Percentiles rank a stretch among this genome's conserved stretches.
Evolutionary conservation across 1,284 basidiomycete species (phyloP).

Genomic region (Ganoderma sinense): DNA sequence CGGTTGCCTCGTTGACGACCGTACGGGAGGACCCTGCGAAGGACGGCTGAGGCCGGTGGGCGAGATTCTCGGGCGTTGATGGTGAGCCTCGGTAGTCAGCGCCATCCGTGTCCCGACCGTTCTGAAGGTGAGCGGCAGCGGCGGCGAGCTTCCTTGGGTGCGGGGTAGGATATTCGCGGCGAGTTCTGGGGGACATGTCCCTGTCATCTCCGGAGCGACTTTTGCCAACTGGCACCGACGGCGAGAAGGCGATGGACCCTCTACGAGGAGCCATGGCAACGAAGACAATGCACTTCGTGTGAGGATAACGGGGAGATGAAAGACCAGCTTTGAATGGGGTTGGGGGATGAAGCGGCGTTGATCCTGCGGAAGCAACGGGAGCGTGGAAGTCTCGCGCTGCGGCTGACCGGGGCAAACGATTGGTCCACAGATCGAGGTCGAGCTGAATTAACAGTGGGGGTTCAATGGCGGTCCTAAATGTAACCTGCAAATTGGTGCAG

Average conservation of each 20-base stretch:
- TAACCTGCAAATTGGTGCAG: neutral
- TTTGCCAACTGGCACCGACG: neutral
- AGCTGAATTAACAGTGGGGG: neutral
- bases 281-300: neutral
- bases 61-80: neutral
- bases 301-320: neutral
- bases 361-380: neutral
- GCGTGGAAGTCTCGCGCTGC: neutral
- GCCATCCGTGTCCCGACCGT: constrained; percentile 1
- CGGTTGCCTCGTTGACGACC: neutral
- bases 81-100: neutral
- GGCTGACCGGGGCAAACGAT: neutral
- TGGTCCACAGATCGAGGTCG: neutral
- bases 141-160: constrained; percentile 27
- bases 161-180: constrained; percentile 28
- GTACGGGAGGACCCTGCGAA: neutral
- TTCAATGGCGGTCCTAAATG: neutral
- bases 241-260: constrained; percentile 19
- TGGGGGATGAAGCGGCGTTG: neutral
- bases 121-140: constrained; percentile 24
- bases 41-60: neutral
- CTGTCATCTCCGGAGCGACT: neutral
- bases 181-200: constrained; percentile 7
- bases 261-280: constrained; percentile 15
- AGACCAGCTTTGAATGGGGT: constrained; percentile 1